phyloP scores from a whole-genome alignment of 352 stramenopile species.

The Phytophthora quininea region DNA sequence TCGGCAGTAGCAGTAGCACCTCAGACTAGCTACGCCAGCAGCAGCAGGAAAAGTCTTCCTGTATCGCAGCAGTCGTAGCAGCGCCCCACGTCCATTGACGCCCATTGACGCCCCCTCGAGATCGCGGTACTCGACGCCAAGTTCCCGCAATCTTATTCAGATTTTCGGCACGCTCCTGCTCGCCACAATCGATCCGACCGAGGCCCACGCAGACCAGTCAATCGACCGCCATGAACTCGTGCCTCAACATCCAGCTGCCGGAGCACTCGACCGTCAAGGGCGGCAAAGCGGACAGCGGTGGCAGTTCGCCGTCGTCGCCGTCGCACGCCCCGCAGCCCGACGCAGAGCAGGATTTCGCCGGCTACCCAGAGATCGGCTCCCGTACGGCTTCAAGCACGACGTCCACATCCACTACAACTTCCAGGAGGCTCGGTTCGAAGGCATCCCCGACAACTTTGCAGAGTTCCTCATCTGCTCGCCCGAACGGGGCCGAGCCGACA shows the following conservation, averaged over 20 bases:
- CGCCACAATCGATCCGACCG: slow-evolving; percentile 34
- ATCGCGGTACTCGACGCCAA: slow-evolving; percentile 5
- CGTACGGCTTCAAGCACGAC: slow-evolving; percentile 82
- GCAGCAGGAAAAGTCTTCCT: no score
- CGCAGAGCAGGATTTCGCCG: slow-evolving; percentile 38
- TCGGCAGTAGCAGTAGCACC: not conserved
- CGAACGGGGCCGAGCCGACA: slow-evolving; percentile 29
- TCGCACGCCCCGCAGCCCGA: slow-evolving; percentile 26
- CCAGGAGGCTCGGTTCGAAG: slow-evolving; percentile 84
- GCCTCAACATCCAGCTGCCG: slow-evolving; percentile 55
- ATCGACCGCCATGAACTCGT: slow-evolving; percentile 25
- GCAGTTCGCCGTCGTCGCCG: slow-evolving; percentile 38
- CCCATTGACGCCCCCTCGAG: slow-evolving; percentile 30
- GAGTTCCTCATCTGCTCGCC: slow-evolving; percentile 55
- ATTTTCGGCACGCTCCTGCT: slow-evolving; percentile 20
- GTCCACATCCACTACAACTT: slow-evolving; percentile 91
- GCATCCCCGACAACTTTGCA: slow-evolving; percentile 82
- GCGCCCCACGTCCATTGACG: no score
- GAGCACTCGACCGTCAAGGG: slow-evolving; percentile 34
- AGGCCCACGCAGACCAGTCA: slow-evolving; percentile 2
- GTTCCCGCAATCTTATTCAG: slow-evolving; percentile 39
- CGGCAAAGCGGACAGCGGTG: slow-evolving; percentile 34
- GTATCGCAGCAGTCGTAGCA: no score
- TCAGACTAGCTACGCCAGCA: no score
- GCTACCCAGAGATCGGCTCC: slow-evolving; percentile 70